phyloP scores from a whole-genome alignment of 257 asterid genomes.

The Cruciata laevipes region DNA sequence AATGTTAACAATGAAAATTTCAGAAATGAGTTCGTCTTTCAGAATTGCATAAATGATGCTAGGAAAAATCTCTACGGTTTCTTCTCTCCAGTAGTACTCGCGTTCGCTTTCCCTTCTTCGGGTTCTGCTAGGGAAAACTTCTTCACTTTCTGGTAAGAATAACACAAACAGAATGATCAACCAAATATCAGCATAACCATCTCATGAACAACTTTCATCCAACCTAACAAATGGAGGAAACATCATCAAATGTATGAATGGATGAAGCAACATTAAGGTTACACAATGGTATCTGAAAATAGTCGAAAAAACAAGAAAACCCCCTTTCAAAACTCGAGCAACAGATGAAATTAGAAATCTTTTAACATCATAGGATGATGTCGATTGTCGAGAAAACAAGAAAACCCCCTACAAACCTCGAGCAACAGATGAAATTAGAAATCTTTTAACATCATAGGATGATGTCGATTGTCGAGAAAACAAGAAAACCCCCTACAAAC shows the following conservation, averaged over 20 bases:
- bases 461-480: too few relatives aligned
- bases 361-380: too few relatives aligned
- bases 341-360: background rate
- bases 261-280: background rate
- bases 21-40: background rate
- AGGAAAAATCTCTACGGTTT: background rate
- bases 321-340: background rate
- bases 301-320: background rate
- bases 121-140: background rate
- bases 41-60: background rate
- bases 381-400: too few relatives aligned
- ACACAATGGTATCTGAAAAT: background rate
- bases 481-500: too few relatives aligned
- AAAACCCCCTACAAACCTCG: too few relatives aligned
- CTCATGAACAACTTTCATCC: background rate
- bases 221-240: background rate
- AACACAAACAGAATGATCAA: background rate
- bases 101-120: background rate
- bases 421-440: background rate
- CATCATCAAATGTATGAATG: background rate
- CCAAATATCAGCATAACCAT: background rate
- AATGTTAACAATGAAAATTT: background rate
- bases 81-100: background rate
- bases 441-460: too few relatives aligned
- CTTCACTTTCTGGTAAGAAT: background rate